Base-by-base conservation (phyloP, 108 stramenopile genomes). In the Aurantiochytrium sp. region DNA sequence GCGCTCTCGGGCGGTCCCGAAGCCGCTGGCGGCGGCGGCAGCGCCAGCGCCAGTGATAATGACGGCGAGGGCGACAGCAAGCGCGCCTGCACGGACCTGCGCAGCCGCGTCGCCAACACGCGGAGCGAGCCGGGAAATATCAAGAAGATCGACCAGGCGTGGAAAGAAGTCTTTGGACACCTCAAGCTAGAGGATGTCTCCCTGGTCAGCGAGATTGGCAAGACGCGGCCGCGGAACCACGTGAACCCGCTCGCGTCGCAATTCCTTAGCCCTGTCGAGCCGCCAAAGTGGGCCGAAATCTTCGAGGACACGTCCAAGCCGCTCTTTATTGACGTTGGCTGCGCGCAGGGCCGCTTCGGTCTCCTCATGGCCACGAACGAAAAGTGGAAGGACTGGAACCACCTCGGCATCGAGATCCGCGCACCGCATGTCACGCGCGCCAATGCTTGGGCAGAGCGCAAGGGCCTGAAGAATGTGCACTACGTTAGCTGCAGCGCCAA, bases 361-460 rank as follows among this genome's bases (percentile, higher is more conserved):
- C 49, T 83, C 43, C 76, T 53, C 45, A 83, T 83, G 76, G 76
- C 76, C 28, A 23, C 51, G 10, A 18, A 83, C 28, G 45, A 47
- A 6, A 83, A 83, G 51, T 83, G 76, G 76, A 83, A 83, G 51
- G 76, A 83, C n/a, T 83, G 51, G 49, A 83, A 83, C 51, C 76
- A 83, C 51, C 51, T 83, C n/a, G 76, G 76, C 51, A 8, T 83
- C 3, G 76, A 83, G 51, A 83, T 83, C 51, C 76, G 76, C 76
- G 12, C 6, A 6, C 19, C 76, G 18, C 76, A 83, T 45, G 76
- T 83, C 6, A 47, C 45, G 6, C 76, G 76, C n/a, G 76, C 76
- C n/a, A 83, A 83, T 35, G 76, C 51, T 23, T 83, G 76, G 76
- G 76, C 51, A 6, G 23, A 53, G 51, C 49, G 23, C 49, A 83